A percentile compares a stretch with the other conserved stretches of the same genome.
These are phyloP conservation scores for Pyrenophora tritici-repentis DNA, from an alignment of 2,329 filamentous ascomycete genomes.

Conservation along the genomic window DNA sequence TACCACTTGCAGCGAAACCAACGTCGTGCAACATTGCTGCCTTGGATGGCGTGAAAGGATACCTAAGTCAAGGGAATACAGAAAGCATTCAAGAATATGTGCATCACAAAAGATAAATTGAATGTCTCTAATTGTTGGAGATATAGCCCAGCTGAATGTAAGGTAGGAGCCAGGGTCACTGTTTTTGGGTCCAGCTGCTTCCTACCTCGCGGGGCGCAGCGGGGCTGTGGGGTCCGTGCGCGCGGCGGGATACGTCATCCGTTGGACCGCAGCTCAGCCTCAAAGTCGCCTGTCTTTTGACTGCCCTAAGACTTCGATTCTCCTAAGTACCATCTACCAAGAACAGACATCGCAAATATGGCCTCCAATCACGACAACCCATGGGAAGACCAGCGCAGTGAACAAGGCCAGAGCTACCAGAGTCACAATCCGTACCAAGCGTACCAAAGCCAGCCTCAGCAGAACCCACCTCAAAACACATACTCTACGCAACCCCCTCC, in stretches of 20 bases:
- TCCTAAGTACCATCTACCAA: neutral
- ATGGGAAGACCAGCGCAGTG: conserved; percentile 29
- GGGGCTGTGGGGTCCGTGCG: conserved; percentile 21
- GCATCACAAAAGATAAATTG: no score
- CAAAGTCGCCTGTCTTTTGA: conserved; percentile 14
- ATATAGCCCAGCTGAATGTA: no score
- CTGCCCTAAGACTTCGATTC: neutral
- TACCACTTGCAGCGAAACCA: no score
- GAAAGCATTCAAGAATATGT: no score
- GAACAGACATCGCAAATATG: conserved; percentile 15
- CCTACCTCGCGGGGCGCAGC: conserved; percentile 1
- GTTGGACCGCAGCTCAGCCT: conserved; percentile 18
- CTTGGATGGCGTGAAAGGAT: no score
- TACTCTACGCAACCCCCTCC: conserved; percentile 12
- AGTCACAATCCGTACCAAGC: conserved; percentile 31
- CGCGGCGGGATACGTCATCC: conserved; percentile 20
- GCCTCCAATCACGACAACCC: conserved; percentile 28
- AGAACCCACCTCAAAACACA: conserved; percentile 19
- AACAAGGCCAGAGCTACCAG: conserved; percentile 22
- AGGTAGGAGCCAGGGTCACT: neutral
- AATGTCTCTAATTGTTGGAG: no score
- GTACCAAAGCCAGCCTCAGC: conserved; percentile 23
- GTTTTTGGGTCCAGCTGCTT: neutral
- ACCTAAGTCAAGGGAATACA: no score
- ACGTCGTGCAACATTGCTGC: no score